A percentile compares a stretch with the other conserved stretches of the same genome.
phyloP scores from a whole-genome alignment of 805 yeast species.

The Cyberlindnera euphorbiiphila region DNA sequence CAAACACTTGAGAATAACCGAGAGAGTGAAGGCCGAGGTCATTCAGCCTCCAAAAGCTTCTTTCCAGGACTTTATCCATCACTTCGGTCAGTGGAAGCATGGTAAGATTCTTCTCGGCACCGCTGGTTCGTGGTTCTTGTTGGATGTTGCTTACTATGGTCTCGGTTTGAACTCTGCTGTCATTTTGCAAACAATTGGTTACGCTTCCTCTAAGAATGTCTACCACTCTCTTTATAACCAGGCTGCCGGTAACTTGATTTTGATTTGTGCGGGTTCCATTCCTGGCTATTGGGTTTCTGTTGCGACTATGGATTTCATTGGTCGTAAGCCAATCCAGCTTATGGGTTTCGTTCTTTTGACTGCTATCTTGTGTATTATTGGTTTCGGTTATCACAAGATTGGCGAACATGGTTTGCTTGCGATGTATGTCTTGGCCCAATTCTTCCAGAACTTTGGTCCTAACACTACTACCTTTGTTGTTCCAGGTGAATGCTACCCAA shows the following conservation, averaged over 20 bases:
- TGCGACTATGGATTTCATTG: constrained; percentile 74
- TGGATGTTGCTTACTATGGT: constrained; percentile 91
- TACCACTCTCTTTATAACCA: constrained; percentile 68
- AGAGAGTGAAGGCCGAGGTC: constrained; percentile 49
- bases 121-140: constrained; percentile 86
- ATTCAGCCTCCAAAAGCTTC: constrained; percentile 77
- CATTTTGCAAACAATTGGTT: constrained; percentile 81
- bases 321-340: constrained; percentile 81
- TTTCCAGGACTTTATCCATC: constrained; percentile 61
- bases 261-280: constrained; percentile 90
- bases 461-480: constrained; percentile 86
- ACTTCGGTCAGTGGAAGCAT: constrained; percentile 82
- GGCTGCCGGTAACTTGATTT: constrained; percentile 89
- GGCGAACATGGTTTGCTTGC: constrained; percentile 66
- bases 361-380: constrained; percentile 69
- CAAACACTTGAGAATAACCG: constrained; percentile 43
- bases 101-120: constrained; percentile 82
- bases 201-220: constrained; percentile 65
- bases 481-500: constrained; percentile 92
- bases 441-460: constrained; percentile 91
- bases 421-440: constrained; percentile 74
- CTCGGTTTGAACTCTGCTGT: constrained; percentile 77
- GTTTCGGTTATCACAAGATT: constrained; percentile 76
- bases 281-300: constrained; percentile 91
- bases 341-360: constrained; percentile 74